Conservation (phyloP, 306 rosid species). For the Vigna radiata region DNA sequence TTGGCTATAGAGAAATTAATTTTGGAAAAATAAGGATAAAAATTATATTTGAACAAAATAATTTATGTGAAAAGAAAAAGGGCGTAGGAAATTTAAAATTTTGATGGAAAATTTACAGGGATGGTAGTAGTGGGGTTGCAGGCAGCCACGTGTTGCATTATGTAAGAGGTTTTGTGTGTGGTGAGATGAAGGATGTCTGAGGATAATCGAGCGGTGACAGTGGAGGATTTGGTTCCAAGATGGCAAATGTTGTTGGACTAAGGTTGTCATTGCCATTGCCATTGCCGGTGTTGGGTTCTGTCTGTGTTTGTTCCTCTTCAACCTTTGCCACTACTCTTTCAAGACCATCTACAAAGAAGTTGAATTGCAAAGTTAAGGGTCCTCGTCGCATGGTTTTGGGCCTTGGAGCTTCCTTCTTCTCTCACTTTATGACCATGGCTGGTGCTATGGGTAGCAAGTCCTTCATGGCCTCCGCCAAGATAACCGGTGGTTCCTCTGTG, state of each 20-base stretch:
- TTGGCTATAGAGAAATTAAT: no score
- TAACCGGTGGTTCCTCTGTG: slow-evolving; percentile 51
- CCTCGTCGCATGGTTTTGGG: slow-evolving; percentile 71
- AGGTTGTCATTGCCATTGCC: slow-evolving; percentile 38
- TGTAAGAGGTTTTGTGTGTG: slow-evolving; percentile 32
- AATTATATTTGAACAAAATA: no score
- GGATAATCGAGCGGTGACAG: slow-evolving; percentile 20
- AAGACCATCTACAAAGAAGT: slow-evolving; percentile 22
- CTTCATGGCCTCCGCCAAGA: slow-evolving; percentile 72
- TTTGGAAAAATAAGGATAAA: no score
- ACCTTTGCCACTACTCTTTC: neutral
- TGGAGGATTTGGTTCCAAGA: neutral
- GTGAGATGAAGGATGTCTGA: neutral
- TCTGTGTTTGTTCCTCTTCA: neutral
- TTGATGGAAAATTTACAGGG: no score
- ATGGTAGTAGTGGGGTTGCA: neutral
- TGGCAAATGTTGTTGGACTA: slow-evolving; percentile 60
- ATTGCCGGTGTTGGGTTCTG: slow-evolving; percentile 30
- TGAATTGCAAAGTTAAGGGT: slow-evolving; percentile 47
- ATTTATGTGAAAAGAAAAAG: no score
- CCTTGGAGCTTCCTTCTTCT: slow-evolving; percentile 58
- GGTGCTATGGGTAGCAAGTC: slow-evolving; percentile 37
- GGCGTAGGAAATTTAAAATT: no score
- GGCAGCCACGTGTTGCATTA: slow-evolving; percentile 51
- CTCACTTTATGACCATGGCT: slow-evolving; percentile 57